Conservation (phyloP, 176 grass and related monocot genomes). For the Thinopyrum elongatum region DNA sequence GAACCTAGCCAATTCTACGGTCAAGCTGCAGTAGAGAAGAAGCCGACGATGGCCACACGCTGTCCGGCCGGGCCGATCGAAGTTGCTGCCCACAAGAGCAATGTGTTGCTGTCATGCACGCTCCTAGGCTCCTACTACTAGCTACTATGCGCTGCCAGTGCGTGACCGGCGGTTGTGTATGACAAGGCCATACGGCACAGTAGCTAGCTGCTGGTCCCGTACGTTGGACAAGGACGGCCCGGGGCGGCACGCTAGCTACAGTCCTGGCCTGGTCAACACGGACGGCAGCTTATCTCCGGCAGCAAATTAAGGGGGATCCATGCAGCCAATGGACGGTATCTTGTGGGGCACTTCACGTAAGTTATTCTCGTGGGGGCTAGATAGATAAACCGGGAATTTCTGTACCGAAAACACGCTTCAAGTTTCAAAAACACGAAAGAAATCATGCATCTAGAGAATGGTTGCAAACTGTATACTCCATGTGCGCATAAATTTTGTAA, state of each 20-base stretch:
- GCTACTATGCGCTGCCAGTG: neutral
- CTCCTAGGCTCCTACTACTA: neutral
- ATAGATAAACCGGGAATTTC: neutral
- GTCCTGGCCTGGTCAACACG: conserved; percentile 20
- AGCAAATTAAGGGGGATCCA: neutral
- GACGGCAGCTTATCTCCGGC: neutral
- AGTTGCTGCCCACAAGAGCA: neutral
- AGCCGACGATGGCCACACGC: neutral
- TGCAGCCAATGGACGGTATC: conserved; percentile 22
- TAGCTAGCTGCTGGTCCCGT: neutral
- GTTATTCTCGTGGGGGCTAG: conserved; percentile 29
- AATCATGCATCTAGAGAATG: no score
- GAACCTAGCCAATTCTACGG: neutral
- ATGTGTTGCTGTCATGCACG: neutral
- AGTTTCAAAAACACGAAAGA: no score
- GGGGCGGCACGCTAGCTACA: neutral
- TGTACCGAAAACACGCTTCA: no score
- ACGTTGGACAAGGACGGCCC: neutral
- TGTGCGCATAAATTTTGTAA: no score
- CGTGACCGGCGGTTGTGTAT: neutral
- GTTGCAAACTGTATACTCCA: no score
- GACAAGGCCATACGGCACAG: neutral
- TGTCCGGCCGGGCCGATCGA: neutral
- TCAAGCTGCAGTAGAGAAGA: neutral
- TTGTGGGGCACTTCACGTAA: conserved; percentile 27